phyloP scores from a whole-genome alignment of 2,329 filamentous ascomycete species.

The Xylariaceae sp. region DNA sequence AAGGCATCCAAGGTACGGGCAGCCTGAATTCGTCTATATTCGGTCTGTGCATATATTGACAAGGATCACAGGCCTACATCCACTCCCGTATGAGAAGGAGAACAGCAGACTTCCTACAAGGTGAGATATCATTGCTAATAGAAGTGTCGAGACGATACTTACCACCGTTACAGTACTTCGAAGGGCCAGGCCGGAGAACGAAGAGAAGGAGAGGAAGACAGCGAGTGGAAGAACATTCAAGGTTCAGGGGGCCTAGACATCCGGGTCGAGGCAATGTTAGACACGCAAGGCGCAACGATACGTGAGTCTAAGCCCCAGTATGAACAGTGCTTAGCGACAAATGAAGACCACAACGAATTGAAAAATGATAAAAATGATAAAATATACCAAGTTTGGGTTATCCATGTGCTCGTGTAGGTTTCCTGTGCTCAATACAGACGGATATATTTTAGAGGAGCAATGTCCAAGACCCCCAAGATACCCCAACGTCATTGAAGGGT shows the following conservation, averaged over 20 bases:
- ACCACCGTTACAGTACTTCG: slow-evolving; percentile 71
- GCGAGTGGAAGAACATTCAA: slow-evolving; percentile 94
- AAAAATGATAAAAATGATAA: background rate
- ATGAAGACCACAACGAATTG: slow-evolving; percentile 9
- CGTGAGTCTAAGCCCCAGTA: slow-evolving; percentile 5
- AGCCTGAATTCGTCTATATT: background rate
- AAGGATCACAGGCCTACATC: slow-evolving; percentile 74
- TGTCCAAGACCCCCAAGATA: no score
- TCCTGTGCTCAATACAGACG: no score
- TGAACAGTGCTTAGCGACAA: slow-evolving; percentile 10
- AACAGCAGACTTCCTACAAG: slow-evolving; percentile 97
- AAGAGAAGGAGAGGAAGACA: slow-evolving; percentile 98
- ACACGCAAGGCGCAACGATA: background rate
- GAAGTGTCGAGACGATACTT: slow-evolving; percentile 31
- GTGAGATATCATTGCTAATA: slow-evolving; percentile 51
- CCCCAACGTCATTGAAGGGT: no score
- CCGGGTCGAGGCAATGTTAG: background rate
- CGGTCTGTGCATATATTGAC: slow-evolving; percentile 7
- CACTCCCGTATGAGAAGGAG: slow-evolving; percentile 97
- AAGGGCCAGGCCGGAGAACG: slow-evolving; percentile 89
- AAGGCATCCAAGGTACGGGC: slow-evolving; percentile 84
- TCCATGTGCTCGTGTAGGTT: background rate
- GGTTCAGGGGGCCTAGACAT: slow-evolving; percentile 36
- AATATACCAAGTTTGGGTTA: background rate
- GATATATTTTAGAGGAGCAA: no score